Percentiles rank a stretch among this genome's conserved stretches.
phyloP scores from a whole-genome alignment of 2,329 filamentous ascomycete genomes.

The Aspergillus neotritici region DNA sequence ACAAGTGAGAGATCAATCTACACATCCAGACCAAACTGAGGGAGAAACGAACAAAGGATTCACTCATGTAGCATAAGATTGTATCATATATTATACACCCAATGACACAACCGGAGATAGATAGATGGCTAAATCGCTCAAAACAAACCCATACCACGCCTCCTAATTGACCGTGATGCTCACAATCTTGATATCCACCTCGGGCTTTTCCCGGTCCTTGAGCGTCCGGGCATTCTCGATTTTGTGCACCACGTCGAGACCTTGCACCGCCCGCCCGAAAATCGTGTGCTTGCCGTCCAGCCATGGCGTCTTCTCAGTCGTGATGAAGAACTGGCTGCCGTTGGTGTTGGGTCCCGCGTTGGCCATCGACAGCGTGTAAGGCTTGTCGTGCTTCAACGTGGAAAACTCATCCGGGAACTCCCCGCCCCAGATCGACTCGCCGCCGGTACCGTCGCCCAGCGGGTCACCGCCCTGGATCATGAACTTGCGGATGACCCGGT shows the following conservation, averaged over 20 bases:
- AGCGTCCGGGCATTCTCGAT: conserved; percentile 87
- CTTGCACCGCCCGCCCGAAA: conserved; percentile 84
- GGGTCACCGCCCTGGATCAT: conserved; percentile 92
- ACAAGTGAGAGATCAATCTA: no score
- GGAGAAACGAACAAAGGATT: no score
- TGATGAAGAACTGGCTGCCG: conserved; percentile 96
- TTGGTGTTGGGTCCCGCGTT: conserved; percentile 96
- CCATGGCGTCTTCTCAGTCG: conserved; percentile 95
- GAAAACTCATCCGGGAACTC: conserved; percentile 94
- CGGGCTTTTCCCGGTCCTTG: conserved; percentile 71
- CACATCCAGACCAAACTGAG: no score
- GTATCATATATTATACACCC: no score
- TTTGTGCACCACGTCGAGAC: conserved; percentile 88
- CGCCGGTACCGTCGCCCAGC: conserved; percentile 80
- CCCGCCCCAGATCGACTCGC: conserved; percentile 86
- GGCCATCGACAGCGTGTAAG: conserved; percentile 95
- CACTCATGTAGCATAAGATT: no score
- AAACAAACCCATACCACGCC: conserved; percentile 8
- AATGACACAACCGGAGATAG: not conserved
- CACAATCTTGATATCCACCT: conserved; percentile 95
- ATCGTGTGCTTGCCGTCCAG: conserved; percentile 94
- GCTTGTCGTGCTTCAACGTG: conserved; percentile 84
- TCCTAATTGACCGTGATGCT: conserved; percentile 54
- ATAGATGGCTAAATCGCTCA: conserved; percentile 5
- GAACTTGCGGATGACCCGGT: conserved; percentile 94